Percentiles rank a stretch among this genome's conserved stretches.
Evolutionary conservation across 2,329 filamentous ascomycete species (phyloP).

Genomic region (Xylaria sp.): DNA sequence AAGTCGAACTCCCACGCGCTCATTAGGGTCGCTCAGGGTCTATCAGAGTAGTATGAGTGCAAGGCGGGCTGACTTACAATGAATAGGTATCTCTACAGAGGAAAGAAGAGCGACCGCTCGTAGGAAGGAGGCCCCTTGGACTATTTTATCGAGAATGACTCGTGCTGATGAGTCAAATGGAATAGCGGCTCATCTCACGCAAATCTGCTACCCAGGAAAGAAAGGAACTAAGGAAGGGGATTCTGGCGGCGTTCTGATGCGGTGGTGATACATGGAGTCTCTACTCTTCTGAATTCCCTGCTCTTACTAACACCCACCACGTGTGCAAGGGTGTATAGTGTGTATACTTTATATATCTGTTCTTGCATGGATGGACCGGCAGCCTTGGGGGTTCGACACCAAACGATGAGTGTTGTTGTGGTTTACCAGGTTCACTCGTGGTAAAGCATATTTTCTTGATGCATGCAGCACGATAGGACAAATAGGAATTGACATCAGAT

Average conservation of each 20-base stretch:
- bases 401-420: not conserved
- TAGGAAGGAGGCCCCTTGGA: constrained; percentile 31
- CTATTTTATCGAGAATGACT: not conserved
- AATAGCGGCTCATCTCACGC: not conserved
- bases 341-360: constrained; percentile 28
- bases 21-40: not conserved
- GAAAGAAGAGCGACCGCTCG: constrained; percentile 48
- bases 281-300: constrained; percentile 35
- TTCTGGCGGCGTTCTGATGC: constrained; percentile 24
- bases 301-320: constrained; percentile 12
- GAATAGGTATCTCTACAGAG: constrained; percentile 50
- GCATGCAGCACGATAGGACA: not conserved
- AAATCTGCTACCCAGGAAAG: not conserved
- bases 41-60: not conserved
- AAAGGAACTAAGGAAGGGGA: constrained; percentile 11
- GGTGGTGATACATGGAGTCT: constrained; percentile 34
- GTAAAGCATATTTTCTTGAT: not conserved
- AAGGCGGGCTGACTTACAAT: constrained; percentile 25
- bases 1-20: constrained; percentile 44
- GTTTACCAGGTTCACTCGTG: not conserved
- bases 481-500: not conserved
- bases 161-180: not conserved
- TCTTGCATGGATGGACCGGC: constrained; percentile 25
- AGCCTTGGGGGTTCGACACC: not conserved
- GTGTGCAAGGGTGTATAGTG: constrained; percentile 29